phyloP scores from a whole-genome alignment of 1,284 basidiomycete genomes.

The Ceratobasidium sp. region DNA sequence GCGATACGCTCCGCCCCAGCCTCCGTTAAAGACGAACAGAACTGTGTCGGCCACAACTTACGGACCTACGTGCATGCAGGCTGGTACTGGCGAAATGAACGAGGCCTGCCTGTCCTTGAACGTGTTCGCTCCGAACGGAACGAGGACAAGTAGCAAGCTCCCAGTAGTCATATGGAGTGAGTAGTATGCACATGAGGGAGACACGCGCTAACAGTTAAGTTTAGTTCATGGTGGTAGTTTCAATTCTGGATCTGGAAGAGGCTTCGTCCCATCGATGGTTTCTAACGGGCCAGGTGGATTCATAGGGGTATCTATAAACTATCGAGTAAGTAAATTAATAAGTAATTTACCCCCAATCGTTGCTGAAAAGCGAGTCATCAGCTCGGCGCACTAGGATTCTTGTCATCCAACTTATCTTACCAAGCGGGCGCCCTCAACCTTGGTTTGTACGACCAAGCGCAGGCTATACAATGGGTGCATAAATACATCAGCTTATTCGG shows the following conservation, averaged over 20 bases:
- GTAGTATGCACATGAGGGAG: not conserved
- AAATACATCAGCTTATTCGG: conserved; percentile 28
- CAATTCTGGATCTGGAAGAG: conserved; percentile 25
- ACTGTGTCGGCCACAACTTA: conserved; percentile 14
- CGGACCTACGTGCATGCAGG: conserved; percentile 26
- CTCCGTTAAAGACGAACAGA: conserved; percentile 13
- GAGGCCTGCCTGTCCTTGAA: conserved; percentile 32
- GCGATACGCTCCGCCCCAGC: conserved; percentile 20
- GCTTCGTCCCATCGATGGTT: conserved; percentile 24
- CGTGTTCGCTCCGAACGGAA: conserved; percentile 32
- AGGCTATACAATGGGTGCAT: conserved; percentile 30
- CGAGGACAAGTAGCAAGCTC: conserved; percentile 5
- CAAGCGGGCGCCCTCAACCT: conserved; percentile 26
- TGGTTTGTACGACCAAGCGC: conserved; percentile 35
- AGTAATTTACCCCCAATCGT: not conserved
- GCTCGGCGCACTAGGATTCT: conserved; percentile 37
- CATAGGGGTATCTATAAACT: conserved; percentile 41
- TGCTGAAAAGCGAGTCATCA: not conserved
- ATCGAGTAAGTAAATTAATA: conserved; percentile 27
- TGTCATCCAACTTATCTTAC: conserved; percentile 32
- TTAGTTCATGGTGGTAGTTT: conserved; percentile 37
- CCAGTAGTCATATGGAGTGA: conserved; percentile 38
- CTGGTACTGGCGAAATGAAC: conserved; percentile 26
- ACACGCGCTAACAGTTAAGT: not conserved
- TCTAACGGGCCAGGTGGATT: conserved; percentile 23